These are phyloP conservation scores for Lactifluus subvellereus DNA, from an alignment of 768 basidiomycete species.

Conservation along the genomic window DNA sequence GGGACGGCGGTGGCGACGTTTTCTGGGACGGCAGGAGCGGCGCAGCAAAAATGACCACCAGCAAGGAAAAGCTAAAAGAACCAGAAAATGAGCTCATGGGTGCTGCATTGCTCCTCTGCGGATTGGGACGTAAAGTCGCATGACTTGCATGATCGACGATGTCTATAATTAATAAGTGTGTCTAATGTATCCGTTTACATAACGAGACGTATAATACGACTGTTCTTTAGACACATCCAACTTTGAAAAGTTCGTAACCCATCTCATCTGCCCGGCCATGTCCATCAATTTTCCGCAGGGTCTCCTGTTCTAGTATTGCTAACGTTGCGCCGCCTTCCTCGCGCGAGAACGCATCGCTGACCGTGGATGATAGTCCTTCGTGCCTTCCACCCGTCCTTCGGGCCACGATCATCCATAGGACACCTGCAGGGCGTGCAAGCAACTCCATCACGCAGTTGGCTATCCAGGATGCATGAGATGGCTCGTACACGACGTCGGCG, in stretches of 20 bases:
- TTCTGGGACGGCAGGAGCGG: slow-evolving; percentile 2
- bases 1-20: background rate
- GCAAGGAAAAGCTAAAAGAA: background rate
- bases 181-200: slow-evolving; percentile 29
- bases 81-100: slow-evolving; percentile 16
- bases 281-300: slow-evolving; percentile 45
- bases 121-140: slow-evolving; percentile 30
- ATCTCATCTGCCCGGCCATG: slow-evolving; percentile 65
- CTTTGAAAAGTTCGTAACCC: slow-evolving; percentile 62
- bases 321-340: slow-evolving; percentile 30
- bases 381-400: slow-evolving; percentile 60
- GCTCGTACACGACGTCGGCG: slow-evolving; percentile 76
- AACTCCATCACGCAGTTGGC: slow-evolving; percentile 50
- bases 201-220: slow-evolving; percentile 23
- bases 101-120: slow-evolving; percentile 16
- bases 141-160: slow-evolving; percentile 36
- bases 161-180: slow-evolving; percentile 19
- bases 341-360: slow-evolving; percentile 48
- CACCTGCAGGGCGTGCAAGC: slow-evolving; percentile 38
- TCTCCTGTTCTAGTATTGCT: slow-evolving; percentile 43
- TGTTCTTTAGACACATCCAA: slow-evolving; percentile 52
- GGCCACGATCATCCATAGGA: slow-evolving; percentile 73
- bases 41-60: background rate
- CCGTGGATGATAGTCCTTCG: slow-evolving; percentile 50
- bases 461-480: slow-evolving; percentile 65